Conservation (phyloP, 805 yeast species). For the Myxozyma mucilagina region DNA sequence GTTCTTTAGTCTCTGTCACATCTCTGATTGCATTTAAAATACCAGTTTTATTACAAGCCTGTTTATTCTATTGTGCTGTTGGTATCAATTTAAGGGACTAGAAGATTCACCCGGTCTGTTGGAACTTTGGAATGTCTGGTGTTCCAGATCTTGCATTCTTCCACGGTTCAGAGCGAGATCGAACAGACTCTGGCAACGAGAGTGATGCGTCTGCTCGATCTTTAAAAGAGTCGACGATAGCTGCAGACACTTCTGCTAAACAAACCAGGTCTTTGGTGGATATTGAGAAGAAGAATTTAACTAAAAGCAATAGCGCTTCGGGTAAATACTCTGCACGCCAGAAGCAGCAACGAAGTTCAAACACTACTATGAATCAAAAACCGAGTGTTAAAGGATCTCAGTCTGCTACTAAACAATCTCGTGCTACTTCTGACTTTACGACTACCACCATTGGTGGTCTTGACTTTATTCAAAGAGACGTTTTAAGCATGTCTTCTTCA, state of each 20-base stretch:
- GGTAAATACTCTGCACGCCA: background rate
- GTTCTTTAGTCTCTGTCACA: no score
- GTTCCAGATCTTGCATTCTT: slow-evolving; percentile 4
- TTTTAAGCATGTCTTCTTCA: background rate
- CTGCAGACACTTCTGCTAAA: background rate
- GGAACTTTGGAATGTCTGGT: background rate
- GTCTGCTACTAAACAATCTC: background rate
- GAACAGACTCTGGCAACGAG: background rate
- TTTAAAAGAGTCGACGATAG: background rate
- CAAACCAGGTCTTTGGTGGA: background rate
- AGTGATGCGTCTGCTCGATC: background rate
- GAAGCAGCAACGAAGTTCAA: background rate
- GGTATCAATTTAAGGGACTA: no score
- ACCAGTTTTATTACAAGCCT: no score
- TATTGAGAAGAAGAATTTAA: background rate
- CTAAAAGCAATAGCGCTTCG: background rate
- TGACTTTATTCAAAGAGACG: background rate
- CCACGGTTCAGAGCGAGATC: background rate
- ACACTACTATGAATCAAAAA: background rate
- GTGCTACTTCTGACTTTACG: background rate
- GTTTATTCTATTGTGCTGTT: no score
- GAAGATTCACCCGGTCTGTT: no score
- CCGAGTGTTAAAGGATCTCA: background rate
- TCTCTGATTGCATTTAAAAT: no score
- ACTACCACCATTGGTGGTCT: background rate